Percentiles rank a stretch among this genome's conserved stretches.
phyloP scores from a whole-genome alignment of 495 filamentous ascomycete genomes.

The Mycothermus thermophilus region DNA sequence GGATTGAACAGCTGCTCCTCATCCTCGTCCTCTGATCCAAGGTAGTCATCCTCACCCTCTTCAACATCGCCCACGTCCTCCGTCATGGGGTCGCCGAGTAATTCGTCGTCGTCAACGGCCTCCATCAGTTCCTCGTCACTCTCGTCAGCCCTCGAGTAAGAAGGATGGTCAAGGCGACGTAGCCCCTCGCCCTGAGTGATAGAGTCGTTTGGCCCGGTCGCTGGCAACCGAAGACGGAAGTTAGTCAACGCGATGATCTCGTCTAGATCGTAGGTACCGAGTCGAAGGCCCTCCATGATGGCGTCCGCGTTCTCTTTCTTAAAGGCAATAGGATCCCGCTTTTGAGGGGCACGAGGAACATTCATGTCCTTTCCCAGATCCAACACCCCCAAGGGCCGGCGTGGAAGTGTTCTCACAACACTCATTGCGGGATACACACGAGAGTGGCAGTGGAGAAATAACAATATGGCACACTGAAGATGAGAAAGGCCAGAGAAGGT shows the following conservation, averaged over 20 bases:
- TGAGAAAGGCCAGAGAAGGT: not conserved
- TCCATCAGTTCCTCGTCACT: slow-evolving; percentile 6
- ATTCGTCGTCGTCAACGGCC: slow-evolving; percentile 9
- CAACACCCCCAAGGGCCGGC: slow-evolving; percentile 11
- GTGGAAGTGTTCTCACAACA: too few relatives aligned
- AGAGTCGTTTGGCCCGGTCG: slow-evolving; percentile 5
- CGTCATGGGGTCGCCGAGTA: slow-evolving; percentile 14
- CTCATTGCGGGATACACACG: too few relatives aligned
- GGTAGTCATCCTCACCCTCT: slow-evolving; percentile 10
- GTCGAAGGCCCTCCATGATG: slow-evolving; percentile 5
- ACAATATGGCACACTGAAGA: not conserved
- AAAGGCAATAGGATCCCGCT: slow-evolving; percentile 12
- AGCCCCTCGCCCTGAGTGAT: slow-evolving; percentile 12
- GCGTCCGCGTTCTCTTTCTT: slow-evolving; percentile 15
- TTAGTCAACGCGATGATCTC: slow-evolving; percentile 16
- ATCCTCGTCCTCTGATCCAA: slow-evolving; percentile 18
- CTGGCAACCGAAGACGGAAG: not conserved
- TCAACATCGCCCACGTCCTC: slow-evolving; percentile 12
- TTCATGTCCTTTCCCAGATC: slow-evolving; percentile 11
- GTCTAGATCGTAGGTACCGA: slow-evolving; percentile 10
- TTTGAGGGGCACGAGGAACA: slow-evolving; percentile 1
- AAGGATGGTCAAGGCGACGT: not conserved
- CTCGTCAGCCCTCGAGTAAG: not conserved
- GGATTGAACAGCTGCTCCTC: slow-evolving; percentile 27
- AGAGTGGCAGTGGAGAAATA: not conserved